Percentiles rank a stretch among this genome's conserved stretches.
phyloP scores from a whole-genome alignment of 2,329 filamentous ascomycete genomes.

The Cladosporium austrohemisphaericum region DNA sequence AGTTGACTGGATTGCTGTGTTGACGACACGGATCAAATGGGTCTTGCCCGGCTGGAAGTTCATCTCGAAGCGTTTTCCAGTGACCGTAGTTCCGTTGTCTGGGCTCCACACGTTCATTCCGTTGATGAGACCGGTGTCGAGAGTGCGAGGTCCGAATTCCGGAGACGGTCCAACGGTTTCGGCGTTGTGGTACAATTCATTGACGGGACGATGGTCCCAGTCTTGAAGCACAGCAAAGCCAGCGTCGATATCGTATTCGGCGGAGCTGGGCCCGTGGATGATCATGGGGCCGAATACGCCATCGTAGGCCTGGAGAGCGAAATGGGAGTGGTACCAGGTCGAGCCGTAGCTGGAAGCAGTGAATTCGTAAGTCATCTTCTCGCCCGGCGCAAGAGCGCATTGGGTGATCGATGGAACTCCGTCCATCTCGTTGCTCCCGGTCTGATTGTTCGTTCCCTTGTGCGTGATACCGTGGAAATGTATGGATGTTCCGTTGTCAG shows the following conservation, averaged over 20 bases:
- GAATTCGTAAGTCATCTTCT: slow-evolving; percentile 34
- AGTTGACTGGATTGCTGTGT: slow-evolving; percentile 37
- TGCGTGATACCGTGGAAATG: slow-evolving; percentile 46
- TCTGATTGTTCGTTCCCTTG: too few relatives aligned
- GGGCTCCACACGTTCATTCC: slow-evolving; percentile 39
- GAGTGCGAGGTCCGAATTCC: slow-evolving; percentile 30
- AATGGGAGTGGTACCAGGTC: slow-evolving; percentile 42
- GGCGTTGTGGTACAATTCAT: not conserved
- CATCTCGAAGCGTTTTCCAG: slow-evolving; percentile 30
- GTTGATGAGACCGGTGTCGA: slow-evolving; percentile 45
- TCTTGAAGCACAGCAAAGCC: slow-evolving; percentile 37
- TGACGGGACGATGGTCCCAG: slow-evolving; percentile 35
- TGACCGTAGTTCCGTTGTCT: slow-evolving; percentile 20
- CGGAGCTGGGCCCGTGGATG: slow-evolving; percentile 39
- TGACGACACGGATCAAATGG: slow-evolving; percentile 32
- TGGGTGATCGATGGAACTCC: slow-evolving; percentile 46
- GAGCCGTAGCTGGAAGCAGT: slow-evolving; percentile 38
- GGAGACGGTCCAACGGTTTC: slow-evolving; percentile 31
- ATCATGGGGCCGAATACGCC: slow-evolving; percentile 40
- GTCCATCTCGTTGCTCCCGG: slow-evolving; percentile 50
- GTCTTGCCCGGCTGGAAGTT: slow-evolving; percentile 27
- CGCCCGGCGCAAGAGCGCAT: slow-evolving; percentile 37
- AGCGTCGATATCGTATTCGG: slow-evolving; percentile 38
- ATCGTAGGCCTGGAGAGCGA: slow-evolving; percentile 38
- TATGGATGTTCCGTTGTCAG: slow-evolving; percentile 44